Conservation (phyloP, 2,329 filamentous ascomycete genomes). For the Diplodia sapinea region DNA sequence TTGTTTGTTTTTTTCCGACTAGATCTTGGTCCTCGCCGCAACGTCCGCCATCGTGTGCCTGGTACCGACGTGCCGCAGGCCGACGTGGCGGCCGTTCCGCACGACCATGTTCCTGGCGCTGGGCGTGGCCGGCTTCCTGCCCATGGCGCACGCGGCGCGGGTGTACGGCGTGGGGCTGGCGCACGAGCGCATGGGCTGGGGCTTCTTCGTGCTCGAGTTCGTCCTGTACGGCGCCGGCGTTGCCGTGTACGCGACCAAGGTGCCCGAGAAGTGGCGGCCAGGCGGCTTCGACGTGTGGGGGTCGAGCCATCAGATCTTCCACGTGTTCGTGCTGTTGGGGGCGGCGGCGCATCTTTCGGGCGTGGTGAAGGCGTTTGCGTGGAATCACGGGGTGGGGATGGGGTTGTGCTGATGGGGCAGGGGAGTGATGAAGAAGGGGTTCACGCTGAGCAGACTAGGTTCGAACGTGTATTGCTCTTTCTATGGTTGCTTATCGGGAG, state of each 20-base stretch:
- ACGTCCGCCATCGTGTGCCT: slow-evolving; percentile 50
- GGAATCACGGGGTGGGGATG: slow-evolving; percentile 16
- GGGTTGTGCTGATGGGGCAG: background rate
- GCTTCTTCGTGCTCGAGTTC: slow-evolving; percentile 49
- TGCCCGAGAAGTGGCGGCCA: slow-evolving; percentile 54
- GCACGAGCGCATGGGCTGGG: slow-evolving; percentile 49
- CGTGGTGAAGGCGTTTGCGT: slow-evolving; percentile 38
- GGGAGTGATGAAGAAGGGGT: too few species aligned
- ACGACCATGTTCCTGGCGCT: slow-evolving; percentile 52
- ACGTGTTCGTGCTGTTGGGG: slow-evolving; percentile 48
- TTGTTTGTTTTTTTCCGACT: too few species aligned
- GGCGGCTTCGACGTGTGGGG: slow-evolving; percentile 55
- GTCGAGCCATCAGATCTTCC: slow-evolving; percentile 58
- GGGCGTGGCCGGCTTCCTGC: slow-evolving; percentile 50
- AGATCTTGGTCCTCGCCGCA: slow-evolving; percentile 25
- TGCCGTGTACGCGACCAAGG: slow-evolving; percentile 47
- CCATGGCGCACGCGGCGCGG: slow-evolving; percentile 49
- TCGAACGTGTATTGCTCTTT: too few species aligned
- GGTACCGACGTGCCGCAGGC: slow-evolving; percentile 47
- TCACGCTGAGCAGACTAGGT: too few species aligned
- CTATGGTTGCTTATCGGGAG: too few species aligned
- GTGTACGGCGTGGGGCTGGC: slow-evolving; percentile 41
- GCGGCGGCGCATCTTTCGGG: slow-evolving; percentile 44
- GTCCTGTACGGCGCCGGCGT: slow-evolving; percentile 49
- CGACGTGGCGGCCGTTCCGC: slow-evolving; percentile 48